These are phyloP conservation scores for Wallacemonas sp. DNA, from an alignment of 208 protist species.

Conservation along the genomic window DNA sequence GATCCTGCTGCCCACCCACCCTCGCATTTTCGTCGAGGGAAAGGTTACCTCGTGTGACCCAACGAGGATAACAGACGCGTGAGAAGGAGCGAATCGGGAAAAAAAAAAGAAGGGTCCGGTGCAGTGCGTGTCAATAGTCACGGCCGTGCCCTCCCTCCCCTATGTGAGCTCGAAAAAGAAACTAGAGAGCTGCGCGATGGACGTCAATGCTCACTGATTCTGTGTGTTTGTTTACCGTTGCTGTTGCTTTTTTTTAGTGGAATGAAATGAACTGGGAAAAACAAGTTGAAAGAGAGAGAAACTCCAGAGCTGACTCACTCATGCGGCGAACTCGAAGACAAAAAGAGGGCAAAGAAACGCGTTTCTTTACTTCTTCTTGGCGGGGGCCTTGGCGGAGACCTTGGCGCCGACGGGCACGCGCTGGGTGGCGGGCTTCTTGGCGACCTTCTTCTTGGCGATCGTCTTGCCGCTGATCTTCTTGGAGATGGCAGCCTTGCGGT, in stretches of 20 bases:
- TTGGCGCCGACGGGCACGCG: slow-evolving; percentile 71
- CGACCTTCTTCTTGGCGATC: slow-evolving; percentile 45
- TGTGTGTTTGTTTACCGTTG: slow-evolving; percentile 17
- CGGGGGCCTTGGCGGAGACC: too few relatives aligned
- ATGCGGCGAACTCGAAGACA: too few relatives aligned
- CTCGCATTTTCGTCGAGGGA: too few relatives aligned
- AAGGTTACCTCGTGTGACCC: too few relatives aligned
- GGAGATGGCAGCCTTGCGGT: slow-evolving; percentile 40
- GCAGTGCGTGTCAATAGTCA: background rate
- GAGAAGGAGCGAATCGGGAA: slow-evolving; percentile 7
- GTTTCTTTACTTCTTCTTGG: slow-evolving; percentile 72
- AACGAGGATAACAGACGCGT: background rate
- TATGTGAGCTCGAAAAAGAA: slow-evolving; percentile 5
- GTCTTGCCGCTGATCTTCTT: slow-evolving; percentile 33
- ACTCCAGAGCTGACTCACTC: too few relatives aligned
- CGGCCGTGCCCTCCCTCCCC: too few relatives aligned
- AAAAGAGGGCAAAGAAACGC: too few relatives aligned
- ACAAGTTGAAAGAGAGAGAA: slow-evolving; percentile 13
- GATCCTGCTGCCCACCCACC: too few relatives aligned
- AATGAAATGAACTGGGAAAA: background rate
- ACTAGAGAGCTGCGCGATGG: background rate
- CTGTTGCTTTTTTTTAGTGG: slow-evolving; percentile 8
- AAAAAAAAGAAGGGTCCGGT: slow-evolving; percentile 9
- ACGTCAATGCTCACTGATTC: too few relatives aligned
- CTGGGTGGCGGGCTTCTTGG: slow-evolving; percentile 35